phyloP scores from a whole-genome alignment of 306 rosid genomes.

The Adenanthera pavonina region DNA sequence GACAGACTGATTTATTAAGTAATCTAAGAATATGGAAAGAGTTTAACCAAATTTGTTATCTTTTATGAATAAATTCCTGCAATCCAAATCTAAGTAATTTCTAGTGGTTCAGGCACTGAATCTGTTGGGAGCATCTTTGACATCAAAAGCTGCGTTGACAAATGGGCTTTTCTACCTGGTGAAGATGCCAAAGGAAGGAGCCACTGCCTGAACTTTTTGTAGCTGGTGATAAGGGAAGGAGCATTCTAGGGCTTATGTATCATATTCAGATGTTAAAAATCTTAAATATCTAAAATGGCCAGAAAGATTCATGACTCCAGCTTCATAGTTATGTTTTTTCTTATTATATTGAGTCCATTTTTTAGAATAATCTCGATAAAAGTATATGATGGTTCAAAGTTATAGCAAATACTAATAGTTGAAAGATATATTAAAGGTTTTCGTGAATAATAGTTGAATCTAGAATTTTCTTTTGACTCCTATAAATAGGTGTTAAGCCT shows the following conservation, averaged over 20 bases:
- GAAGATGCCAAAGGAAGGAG: neutral
- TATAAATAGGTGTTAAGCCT: too few species aligned
- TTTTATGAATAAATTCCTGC: neutral
- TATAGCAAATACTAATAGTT: too few species aligned
- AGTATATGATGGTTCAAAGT: too few species aligned
- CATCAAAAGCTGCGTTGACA: conserved; percentile 5
- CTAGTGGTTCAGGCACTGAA: neutral
- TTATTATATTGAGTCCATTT: too few species aligned
- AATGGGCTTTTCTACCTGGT: neutral
- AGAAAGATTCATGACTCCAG: too few species aligned
- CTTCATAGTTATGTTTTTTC: too few species aligned
- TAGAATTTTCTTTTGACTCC: too few species aligned
- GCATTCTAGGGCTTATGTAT: neutral
- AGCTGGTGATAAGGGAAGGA: neutral
- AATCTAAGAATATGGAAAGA: neutral
- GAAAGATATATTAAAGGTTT: too few species aligned
- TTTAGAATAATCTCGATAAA: too few species aligned
- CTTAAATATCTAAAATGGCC: neutral
- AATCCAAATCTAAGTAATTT: neutral
- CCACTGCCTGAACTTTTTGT: neutral
- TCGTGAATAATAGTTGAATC: too few species aligned
- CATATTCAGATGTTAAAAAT: neutral
- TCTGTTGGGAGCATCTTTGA: conserved; percentile 8
- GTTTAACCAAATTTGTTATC: neutral
- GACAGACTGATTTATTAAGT: neutral